Conservation (phyloP, 345 rosid species). For the Schrenkiella parvula region DNA sequence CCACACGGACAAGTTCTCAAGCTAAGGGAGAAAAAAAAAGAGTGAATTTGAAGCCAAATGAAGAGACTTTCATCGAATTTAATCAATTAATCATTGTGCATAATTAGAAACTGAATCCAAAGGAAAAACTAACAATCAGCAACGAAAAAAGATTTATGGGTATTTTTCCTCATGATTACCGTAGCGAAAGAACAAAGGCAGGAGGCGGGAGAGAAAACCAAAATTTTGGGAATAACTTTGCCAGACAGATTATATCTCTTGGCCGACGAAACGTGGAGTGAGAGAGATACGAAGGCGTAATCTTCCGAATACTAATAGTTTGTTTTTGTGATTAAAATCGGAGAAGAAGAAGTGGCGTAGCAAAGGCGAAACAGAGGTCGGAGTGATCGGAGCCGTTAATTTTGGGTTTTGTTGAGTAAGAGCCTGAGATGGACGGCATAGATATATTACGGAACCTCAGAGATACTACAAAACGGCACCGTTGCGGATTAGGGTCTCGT, state of each 20-base stretch:
- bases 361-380: constrained; percentile 24
- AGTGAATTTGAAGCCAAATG: neutral
- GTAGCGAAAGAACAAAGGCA: neutral
- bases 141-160: neutral
- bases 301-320: neutral
- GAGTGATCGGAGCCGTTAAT: constrained; percentile 20
- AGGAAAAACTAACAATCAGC: neutral
- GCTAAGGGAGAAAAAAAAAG: neutral
- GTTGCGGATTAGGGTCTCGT: neutral
- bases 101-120: neutral
- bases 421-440: constrained; percentile 24
- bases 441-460: neutral
- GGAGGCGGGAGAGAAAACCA: neutral
- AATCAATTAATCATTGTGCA: neutral
- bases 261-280: constrained; percentile 14
- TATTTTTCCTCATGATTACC: neutral
- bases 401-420: constrained; percentile 6
- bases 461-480: constrained; percentile 8
- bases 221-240: neutral
- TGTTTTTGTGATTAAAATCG: constrained; percentile 14
- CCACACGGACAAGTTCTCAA: neutral
- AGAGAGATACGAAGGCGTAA: constrained; percentile 19
- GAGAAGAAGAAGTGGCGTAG: constrained; percentile 27
- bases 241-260: neutral
- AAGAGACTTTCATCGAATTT: neutral